Evolutionary conservation across 306 rosid species (phyloP).

Genomic region (Rosa rugosa): DNA sequence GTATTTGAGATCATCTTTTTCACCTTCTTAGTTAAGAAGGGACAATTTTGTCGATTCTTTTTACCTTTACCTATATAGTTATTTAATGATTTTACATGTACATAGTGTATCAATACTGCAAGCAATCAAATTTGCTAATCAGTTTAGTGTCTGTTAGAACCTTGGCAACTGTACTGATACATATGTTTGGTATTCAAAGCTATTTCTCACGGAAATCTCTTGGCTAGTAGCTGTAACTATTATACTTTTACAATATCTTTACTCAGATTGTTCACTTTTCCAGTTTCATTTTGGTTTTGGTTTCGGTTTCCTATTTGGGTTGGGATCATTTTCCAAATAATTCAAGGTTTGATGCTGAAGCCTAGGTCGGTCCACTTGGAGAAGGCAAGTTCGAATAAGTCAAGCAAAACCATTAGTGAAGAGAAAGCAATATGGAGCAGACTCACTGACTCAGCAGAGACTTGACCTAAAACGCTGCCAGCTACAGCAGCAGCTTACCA

Average conservation of each 20-base stretch:
- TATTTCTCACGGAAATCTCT: neutral
- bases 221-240: neutral
- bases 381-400: no score
- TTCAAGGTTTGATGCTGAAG: no score
- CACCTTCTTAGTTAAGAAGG: neutral
- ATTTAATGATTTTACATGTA: neutral
- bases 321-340: no score
- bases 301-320: no score
- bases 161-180: neutral
- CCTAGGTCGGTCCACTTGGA: no score
- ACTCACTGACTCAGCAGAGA: no score
- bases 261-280: neutral
- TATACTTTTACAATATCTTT: no score
- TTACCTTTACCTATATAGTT: neutral
- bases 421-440: no score
- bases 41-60: neutral
- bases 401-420: no score
- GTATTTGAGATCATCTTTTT: neutral
- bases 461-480: neutral
- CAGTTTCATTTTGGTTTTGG: neutral
- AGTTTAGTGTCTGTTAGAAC: neutral
- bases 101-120: neutral
- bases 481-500: neutral
- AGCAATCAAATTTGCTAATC: neutral
- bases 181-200: no score